Conservation (phyloP, 371 early-diverging fungal species). For the Rhizopus arrhizus region DNA sequence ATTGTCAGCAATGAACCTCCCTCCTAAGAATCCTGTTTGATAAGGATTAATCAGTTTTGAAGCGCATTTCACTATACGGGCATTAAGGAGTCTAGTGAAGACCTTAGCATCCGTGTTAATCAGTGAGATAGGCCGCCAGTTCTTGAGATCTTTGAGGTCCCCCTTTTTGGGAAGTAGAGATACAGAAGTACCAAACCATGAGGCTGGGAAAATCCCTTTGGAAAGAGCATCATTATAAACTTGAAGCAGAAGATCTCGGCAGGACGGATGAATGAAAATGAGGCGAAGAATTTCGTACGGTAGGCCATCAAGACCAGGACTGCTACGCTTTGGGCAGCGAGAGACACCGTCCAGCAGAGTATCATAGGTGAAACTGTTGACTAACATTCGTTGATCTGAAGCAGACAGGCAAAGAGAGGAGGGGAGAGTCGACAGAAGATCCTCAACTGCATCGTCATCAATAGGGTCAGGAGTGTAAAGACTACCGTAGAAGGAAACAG, state of each 20-base stretch:
- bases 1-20: constrained; percentile 19
- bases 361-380: background rate
- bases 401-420: background rate
- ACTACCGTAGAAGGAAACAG: constrained; percentile 5
- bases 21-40: constrained; percentile 22
- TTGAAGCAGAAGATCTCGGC: background rate
- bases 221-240: constrained; percentile 13
- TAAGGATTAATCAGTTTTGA: background rate
- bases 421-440: background rate
- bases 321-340: constrained; percentile 8
- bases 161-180: constrained; percentile 31
- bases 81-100: constrained; percentile 23
- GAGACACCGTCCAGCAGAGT: constrained; percentile 1
- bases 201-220: constrained; percentile 12
- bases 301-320: constrained; percentile 31
- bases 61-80: background rate
- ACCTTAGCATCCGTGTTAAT: constrained; percentile 37
- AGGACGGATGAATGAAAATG: background rate
- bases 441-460: background rate
- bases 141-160: constrained; percentile 13
- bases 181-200: constrained; percentile 21
- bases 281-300: constrained; percentile 27
- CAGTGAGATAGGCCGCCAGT: constrained; percentile 33
- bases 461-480: constrained; percentile 11
- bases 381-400: too few relatives aligned